phyloP scores from a whole-genome alignment of 345 rosid genomes.

The Combretum micranthum region DNA sequence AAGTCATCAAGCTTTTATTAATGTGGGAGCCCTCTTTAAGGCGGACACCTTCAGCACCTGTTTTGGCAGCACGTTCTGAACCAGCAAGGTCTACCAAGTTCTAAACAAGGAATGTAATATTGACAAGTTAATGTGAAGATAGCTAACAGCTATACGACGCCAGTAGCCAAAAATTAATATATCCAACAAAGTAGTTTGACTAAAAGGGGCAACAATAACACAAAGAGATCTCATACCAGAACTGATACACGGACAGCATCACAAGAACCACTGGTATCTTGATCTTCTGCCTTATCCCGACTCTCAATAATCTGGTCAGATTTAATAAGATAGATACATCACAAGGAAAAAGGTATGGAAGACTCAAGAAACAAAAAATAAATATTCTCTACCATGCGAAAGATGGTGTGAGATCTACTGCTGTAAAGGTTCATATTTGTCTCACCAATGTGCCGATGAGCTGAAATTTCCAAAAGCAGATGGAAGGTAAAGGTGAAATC shows the following conservation, averaged over 20 bases:
- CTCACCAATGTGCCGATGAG: constrained; percentile 94
- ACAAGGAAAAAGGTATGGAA: too few relatives aligned
- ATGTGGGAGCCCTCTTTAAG: constrained; percentile 95
- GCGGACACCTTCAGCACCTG: constrained; percentile 97
- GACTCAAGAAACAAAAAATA: not conserved
- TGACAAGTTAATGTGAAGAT: not conserved
- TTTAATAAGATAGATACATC: constrained; percentile 9
- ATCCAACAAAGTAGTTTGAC: not conserved
- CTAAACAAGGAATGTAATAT: constrained; percentile 21
- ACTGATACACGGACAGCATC: constrained; percentile 96
- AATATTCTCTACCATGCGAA: constrained; percentile 69
- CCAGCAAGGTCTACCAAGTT: constrained; percentile 98
- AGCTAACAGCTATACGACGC: too few relatives aligned
- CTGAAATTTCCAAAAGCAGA: constrained; percentile 31
- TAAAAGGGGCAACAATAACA: not conserved
- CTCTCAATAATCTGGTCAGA: constrained; percentile 77
- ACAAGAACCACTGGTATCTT: constrained; percentile 46
- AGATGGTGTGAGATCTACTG: constrained; percentile 95
- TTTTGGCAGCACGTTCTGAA: constrained; percentile 97
- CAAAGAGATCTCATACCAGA: constrained; percentile 43
- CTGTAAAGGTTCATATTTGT: constrained; percentile 90
- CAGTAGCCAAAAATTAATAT: not conserved
- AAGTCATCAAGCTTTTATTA: constrained; percentile 89
- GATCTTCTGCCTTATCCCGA: constrained; percentile 71
- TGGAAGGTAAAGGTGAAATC: not conserved